Evolutionary conservation across 2,329 filamentous ascomycete species (phyloP), one percentile per base, ranked within the genome.

Genomic region (Escovopsis weberi): DNA sequence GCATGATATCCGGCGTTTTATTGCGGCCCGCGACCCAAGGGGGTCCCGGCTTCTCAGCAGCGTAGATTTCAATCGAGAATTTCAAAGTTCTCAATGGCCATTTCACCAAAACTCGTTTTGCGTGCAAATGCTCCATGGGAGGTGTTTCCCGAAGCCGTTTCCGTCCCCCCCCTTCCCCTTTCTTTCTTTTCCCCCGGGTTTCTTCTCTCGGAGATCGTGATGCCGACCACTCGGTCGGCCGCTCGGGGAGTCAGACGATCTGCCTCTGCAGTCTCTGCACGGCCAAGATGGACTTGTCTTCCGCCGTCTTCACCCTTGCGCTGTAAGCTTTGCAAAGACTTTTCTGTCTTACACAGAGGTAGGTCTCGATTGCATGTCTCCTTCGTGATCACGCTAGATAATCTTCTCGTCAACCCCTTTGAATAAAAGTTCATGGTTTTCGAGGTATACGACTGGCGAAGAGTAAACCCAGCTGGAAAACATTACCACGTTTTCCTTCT

Each of bases 401-500:
- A 94, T 94, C 85, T 82, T 83, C 85, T 80, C 79, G 77, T 80
- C 72, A 75, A 80, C 77, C 82, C 71, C 67, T 56, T 32, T 32
- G 28, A 32, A 11, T 3, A 32, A 32, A 53, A 65, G 55, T 54
- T 64, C 69, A 81, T 85, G 83, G 80, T 78, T 82, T 73, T 77
- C 77, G 78, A 85, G 86, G 81, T 94, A 94, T 79, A 94, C 83
- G 78, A 78, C 75, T 88, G 76, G 86, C 86, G 84, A 72, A 94
- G 72, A 94, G 64, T 55, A 72, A 91, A 65, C 57, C 59, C 54
- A 62, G 63, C 57, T 58, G 57, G 55, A 61, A 59, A 53, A 53
- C 57, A 32, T 61, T 68, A 62, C 73, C 67, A 74, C 65, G 57
- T 62, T 53, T 68, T 64, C 64, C 62, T 58, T 61, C 64, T 64